phyloP scores from a whole-genome alignment of 2,329 filamentous ascomycete genomes.

The Ceratocystis ficicola region DNA sequence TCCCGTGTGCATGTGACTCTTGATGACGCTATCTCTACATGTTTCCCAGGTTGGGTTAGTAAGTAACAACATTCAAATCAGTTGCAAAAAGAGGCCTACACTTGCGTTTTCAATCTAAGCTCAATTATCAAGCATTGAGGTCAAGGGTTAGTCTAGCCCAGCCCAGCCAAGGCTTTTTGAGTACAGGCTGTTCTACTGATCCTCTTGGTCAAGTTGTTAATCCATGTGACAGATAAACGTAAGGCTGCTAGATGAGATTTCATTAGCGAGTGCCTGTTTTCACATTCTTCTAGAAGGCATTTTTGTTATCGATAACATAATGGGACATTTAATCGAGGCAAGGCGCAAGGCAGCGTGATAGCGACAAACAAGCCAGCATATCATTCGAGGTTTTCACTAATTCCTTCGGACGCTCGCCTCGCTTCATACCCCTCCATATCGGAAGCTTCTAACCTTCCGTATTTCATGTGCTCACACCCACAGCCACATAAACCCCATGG shows the following conservation, averaged over 20 bases:
- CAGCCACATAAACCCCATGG: background rate
- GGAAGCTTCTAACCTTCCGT: background rate
- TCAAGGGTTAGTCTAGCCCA: too few relatives aligned
- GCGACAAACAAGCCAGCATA: too few relatives aligned
- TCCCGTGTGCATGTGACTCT: background rate
- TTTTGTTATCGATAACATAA: background rate
- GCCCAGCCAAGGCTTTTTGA: too few relatives aligned
- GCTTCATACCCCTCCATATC: background rate
- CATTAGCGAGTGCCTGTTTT: background rate
- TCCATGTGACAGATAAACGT: background rate
- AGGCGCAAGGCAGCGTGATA: background rate
- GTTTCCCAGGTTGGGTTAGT: too few relatives aligned
- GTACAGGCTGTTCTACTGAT: too few relatives aligned
- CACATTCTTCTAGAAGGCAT: background rate
- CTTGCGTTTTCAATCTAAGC: too few relatives aligned
- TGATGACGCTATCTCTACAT: too few relatives aligned
- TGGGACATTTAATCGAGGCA: background rate
- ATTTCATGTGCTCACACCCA: background rate
- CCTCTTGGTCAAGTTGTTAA: too few relatives aligned
- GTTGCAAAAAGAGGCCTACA: too few relatives aligned
- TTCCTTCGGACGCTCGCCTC: background rate
- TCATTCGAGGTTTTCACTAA: background rate
- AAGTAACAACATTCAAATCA: too few relatives aligned
- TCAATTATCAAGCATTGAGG: too few relatives aligned
- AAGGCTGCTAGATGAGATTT: background rate